These are phyloP conservation scores for Polyporus tsugae DNA, from an alignment of 1,284 basidiomycete genomes.

Conservation along the genomic window DNA sequence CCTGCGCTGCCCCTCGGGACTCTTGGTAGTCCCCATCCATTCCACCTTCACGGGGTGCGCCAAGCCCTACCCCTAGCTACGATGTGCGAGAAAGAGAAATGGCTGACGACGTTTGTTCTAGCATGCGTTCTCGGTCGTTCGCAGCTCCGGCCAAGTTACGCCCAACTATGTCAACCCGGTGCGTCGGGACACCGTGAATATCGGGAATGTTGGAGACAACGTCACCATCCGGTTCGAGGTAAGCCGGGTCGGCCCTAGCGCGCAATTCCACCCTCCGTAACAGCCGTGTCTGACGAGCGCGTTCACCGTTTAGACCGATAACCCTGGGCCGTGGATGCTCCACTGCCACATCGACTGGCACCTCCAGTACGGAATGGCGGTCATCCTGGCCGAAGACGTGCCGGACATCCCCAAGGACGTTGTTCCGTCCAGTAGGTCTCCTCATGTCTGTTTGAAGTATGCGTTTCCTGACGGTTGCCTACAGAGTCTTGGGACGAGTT, in stretches of 20 bases:
- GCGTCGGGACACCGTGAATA: slow-evolving; percentile 34
- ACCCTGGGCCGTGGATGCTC: slow-evolving; percentile 37
- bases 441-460: not conserved
- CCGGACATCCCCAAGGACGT: slow-evolving; percentile 11
- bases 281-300: not conserved
- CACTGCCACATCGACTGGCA: slow-evolving; percentile 42
- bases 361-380: slow-evolving; percentile 39
- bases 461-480: not conserved
- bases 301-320: slow-evolving; percentile 28
- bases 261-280: too few relatives aligned
- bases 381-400: slow-evolving; percentile 40
- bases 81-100: not conserved
- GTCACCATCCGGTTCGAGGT: slow-evolving; percentile 25
- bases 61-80: too few relatives aligned
- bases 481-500: not conserved
- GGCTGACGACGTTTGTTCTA: not conserved
- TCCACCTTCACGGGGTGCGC: slow-evolving; percentile 50
- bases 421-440: not conserved
- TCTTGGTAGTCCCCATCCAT: slow-evolving; percentile 46
- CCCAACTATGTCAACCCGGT: slow-evolving; percentile 50
- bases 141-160: slow-evolving; percentile 24
- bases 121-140: slow-evolving; percentile 30
- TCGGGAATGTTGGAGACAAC: slow-evolving; percentile 15
- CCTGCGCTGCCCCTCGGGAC: slow-evolving; percentile 36
- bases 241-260: not conserved